Conservation (phyloP, 106 monocot species). For the Agapanthus africanus region DNA sequence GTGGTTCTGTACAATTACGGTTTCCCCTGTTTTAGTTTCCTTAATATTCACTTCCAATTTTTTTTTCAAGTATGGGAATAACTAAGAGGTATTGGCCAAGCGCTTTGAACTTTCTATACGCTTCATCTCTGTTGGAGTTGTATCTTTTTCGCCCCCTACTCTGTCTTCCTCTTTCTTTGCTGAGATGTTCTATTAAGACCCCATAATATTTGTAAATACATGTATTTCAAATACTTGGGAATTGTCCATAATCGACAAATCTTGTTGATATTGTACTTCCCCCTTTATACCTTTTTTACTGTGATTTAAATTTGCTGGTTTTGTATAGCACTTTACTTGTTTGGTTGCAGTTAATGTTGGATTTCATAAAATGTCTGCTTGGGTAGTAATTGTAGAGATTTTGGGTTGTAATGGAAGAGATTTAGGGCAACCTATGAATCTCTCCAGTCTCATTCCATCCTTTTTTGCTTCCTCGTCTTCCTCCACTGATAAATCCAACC, state of each 20-base stretch:
- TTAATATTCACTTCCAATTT: slow-evolving; percentile 6
- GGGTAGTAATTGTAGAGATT: no score
- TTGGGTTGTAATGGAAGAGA: no score
- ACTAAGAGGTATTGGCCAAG: slow-evolving; percentile 4
- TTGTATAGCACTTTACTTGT: no score
- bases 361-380: no score
- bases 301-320: no score
- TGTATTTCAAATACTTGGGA: not conserved
- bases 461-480: slow-evolving; percentile 15
- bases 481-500: slow-evolving; percentile 4
- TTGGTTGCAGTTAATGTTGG: no score
- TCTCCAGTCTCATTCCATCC: slow-evolving; percentile 10
- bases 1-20: not conserved
- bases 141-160: not conserved
- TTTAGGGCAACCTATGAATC: no score
- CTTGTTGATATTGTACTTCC: no score
- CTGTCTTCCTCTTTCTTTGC: not conserved
- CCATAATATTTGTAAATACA: slow-evolving; percentile 6
- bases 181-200: not conserved
- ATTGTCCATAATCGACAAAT: no score
- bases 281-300: no score
- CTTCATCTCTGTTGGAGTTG: not conserved
- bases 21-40: not conserved
- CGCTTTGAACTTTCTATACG: not conserved
- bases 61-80: slow-evolving; percentile 9